phyloP scores from a whole-genome alignment of 306 rosid genomes.

The Pachyrhizus erosus region DNA sequence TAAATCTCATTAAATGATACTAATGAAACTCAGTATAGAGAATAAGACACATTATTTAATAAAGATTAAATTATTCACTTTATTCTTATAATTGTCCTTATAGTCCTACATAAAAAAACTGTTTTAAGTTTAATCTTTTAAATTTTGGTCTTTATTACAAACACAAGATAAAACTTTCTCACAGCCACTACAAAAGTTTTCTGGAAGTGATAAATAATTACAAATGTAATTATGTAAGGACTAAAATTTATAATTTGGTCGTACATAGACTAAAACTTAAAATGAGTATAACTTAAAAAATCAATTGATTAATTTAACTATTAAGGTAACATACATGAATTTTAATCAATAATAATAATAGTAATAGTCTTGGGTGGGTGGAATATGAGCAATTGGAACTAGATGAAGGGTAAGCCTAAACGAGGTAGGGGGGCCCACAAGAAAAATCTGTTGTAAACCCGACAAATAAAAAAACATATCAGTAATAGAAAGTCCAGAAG shows the following conservation, averaged over 20 bases:
- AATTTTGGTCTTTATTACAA: too few species aligned
- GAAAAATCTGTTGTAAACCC: slow-evolving; percentile 35
- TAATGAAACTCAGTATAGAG: neutral
- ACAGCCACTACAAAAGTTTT: neutral
- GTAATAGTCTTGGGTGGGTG: neutral
- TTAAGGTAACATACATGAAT: neutral
- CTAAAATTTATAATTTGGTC: too few species aligned
- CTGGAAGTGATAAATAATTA: neutral
- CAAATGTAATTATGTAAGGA: neutral
- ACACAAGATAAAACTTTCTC: neutral
- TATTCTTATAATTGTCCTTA: neutral
- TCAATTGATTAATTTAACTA: neutral
- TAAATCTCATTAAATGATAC: neutral
- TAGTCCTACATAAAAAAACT: too few species aligned
- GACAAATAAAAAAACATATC: neutral
- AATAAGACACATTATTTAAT: neutral
- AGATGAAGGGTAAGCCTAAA: neutral
- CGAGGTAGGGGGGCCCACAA: slow-evolving; percentile 38
- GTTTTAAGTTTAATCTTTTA: too few species aligned
- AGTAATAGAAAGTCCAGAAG: slow-evolving; percentile 54
- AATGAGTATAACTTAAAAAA: too few species aligned
- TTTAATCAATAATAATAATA: neutral
- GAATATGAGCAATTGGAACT: slow-evolving; percentile 46
- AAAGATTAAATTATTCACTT: neutral
- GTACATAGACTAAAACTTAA: too few species aligned